Evolutionary conservation across 768 basidiomycete genomes (phyloP).

Genomic region (Lactarius psammicola): DNA sequence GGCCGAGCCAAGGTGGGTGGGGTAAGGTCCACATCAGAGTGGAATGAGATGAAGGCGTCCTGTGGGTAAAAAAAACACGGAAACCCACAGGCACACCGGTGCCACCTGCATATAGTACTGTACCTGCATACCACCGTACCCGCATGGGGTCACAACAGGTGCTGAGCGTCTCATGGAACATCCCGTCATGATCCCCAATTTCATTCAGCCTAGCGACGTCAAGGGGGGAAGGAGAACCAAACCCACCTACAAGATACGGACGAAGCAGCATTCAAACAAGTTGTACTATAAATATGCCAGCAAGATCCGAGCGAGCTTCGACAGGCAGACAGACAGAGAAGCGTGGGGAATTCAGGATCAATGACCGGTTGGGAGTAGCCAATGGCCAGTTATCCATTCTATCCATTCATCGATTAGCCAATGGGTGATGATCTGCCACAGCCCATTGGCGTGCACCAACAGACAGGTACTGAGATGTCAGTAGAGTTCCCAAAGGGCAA

Average conservation of each 20-base stretch:
- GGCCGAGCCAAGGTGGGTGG: background rate
- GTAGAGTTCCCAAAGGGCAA: background rate
- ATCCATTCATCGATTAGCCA: conserved; percentile 1
- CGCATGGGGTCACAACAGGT: background rate
- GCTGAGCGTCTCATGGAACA: background rate
- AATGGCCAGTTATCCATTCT: background rate
- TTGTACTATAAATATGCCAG: background rate
- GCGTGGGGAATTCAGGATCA: background rate
- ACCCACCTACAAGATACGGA: too few species aligned
- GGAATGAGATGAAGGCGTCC: background rate
- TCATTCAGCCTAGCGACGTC: background rate
- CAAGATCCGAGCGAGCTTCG: background rate
- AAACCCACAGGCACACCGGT: conserved; percentile 1
- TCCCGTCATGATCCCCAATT: background rate
- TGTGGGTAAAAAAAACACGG: background rate
- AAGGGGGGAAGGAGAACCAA: background rate
- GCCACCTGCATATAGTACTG: background rate
- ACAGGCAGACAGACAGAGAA: background rate
- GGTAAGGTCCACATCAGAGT: background rate
- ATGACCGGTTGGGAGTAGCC: background rate
- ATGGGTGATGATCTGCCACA: background rate
- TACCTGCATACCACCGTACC: background rate
- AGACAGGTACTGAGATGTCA: background rate
- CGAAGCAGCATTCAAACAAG: background rate
- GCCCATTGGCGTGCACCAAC: background rate